phyloP scores from a whole-genome alignment of 2,329 filamentous ascomycete genomes.

The Fusarium poae region DNA sequence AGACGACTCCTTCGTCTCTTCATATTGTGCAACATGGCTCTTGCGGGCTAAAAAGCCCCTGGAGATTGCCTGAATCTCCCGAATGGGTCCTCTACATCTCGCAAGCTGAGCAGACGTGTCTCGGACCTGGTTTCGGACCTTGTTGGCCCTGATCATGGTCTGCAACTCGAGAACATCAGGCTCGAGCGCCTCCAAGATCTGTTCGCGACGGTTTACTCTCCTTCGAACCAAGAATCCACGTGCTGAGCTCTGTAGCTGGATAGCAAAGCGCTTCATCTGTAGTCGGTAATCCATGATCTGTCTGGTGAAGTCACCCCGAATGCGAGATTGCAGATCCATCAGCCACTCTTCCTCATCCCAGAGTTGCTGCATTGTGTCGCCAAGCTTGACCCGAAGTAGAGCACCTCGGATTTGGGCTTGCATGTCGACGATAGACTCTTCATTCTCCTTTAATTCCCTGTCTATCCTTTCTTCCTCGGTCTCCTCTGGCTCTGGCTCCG shows the following conservation, averaged over 20 bases:
- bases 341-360: slow-evolving; percentile 88
- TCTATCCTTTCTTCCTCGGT: slow-evolving; percentile 91
- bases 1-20: slow-evolving; percentile 65
- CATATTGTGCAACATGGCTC: slow-evolving; percentile 66
- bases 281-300: slow-evolving; percentile 86
- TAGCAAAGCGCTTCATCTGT: slow-evolving; percentile 84
- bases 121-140: slow-evolving; percentile 70
- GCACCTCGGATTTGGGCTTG: slow-evolving; percentile 91
- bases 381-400: slow-evolving; percentile 79
- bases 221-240: slow-evolving; percentile 81
- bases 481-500: slow-evolving; percentile 82
- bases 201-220: slow-evolving; percentile 71
- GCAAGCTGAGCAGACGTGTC: slow-evolving; percentile 70
- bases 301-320: slow-evolving; percentile 88
- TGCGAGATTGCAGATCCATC: slow-evolving; percentile 84
- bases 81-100: slow-evolving; percentile 72
- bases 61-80: slow-evolving; percentile 74
- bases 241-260: slow-evolving; percentile 81
- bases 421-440: slow-evolving; percentile 78
- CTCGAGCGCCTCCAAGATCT: slow-evolving; percentile 78
- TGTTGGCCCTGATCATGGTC: slow-evolving; percentile 80
- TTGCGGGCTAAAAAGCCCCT: slow-evolving; percentile 76
- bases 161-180: slow-evolving; percentile 82
- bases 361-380: slow-evolving; percentile 85
- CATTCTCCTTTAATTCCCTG: slow-evolving; percentile 83